These are phyloP conservation scores for Ordospora colligata DNA, from an alignment of 371 early-diverging fungal species.

Conservation along the genomic window DNA sequence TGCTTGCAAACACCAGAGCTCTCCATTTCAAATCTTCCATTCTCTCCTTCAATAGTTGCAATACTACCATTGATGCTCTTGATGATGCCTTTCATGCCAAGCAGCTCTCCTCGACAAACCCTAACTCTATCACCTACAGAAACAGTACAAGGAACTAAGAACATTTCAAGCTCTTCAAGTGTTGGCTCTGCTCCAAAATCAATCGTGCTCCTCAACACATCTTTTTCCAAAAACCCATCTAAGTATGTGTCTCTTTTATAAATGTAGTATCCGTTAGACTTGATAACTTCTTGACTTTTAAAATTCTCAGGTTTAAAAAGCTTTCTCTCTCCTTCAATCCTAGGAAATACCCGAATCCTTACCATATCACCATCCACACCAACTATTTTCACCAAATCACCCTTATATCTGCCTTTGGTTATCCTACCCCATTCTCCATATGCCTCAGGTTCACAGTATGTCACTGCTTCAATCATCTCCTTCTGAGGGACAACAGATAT, in stretches of 20 bases:
- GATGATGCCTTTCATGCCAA: constrained; percentile 70
- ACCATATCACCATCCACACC: constrained; percentile 59
- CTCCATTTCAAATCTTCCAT: constrained; percentile 47
- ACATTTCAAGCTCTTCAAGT: constrained; percentile 67
- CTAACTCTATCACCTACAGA: constrained; percentile 75
- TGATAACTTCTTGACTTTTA: constrained; percentile 45
- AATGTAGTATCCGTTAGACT: constrained; percentile 65
- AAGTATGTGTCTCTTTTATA: constrained; percentile 71
- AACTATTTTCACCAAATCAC: constrained; percentile 77
- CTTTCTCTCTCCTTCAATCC: constrained; percentile 64
- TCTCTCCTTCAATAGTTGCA: constrained; percentile 64
- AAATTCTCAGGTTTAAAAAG: constrained; percentile 55
- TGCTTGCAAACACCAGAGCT: constrained; percentile 68
- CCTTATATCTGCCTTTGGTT: constrained; percentile 81
- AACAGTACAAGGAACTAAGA: constrained; percentile 66
- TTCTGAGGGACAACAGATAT: constrained; percentile 77
- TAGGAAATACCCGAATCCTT: constrained; percentile 75
- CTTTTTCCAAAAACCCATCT: constrained; percentile 78
- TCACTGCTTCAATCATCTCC: constrained; percentile 83
- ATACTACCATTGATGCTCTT: constrained; percentile 64
- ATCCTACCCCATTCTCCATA: constrained; percentile 78
- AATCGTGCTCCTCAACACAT: constrained; percentile 69
- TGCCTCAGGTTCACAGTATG: constrained; percentile 67
- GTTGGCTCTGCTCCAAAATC: constrained; percentile 73
- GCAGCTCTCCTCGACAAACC: constrained; percentile 76